phyloP scores from a whole-genome alignment of 176 grass and related monocot species.

The Paspalum vaginatum region DNA sequence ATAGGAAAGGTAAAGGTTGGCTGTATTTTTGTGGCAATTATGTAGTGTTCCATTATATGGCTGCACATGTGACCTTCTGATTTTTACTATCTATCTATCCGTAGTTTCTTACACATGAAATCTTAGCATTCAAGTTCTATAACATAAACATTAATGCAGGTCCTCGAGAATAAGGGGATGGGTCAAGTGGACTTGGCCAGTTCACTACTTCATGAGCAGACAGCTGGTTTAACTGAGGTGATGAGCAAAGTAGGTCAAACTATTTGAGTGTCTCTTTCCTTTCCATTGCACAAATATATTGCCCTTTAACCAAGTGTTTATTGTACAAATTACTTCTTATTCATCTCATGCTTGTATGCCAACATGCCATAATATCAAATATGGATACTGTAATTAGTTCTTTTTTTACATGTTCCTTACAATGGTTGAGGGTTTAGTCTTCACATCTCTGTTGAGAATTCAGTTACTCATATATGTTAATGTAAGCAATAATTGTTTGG shows the following conservation, averaged over 20 bases:
- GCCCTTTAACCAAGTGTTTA: slow-evolving; percentile 1
- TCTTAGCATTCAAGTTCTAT: slow-evolving; percentile 22
- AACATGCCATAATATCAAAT: slow-evolving; percentile 27
- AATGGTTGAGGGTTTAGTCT: slow-evolving; percentile 3
- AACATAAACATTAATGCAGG: slow-evolving; percentile 34
- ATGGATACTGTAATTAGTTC: slow-evolving; percentile 8
- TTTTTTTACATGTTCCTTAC: background rate
- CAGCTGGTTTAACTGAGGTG: background rate
- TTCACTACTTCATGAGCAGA: slow-evolving; percentile 34
- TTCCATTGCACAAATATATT: background rate
- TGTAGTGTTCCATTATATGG: slow-evolving; percentile 12
- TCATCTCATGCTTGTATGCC: background rate
- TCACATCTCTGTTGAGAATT: slow-evolving; percentile 7
- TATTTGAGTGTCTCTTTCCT: background rate
- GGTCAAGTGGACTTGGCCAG: slow-evolving; percentile 20
- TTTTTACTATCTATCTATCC: slow-evolving; percentile 6
- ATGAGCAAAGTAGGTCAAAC: slow-evolving; percentile 30
- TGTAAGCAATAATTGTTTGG: slow-evolving; percentile 12
- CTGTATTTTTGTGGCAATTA: background rate
- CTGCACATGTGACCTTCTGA: slow-evolving; percentile 21
- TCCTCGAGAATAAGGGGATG: slow-evolving; percentile 20
- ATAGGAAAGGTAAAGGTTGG: slow-evolving; percentile 45
- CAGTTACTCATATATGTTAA: slow-evolving; percentile 2
- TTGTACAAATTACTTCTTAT: slow-evolving; percentile 29
- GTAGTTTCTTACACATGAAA: background rate